Base-by-base conservation (phyloP, 2,329 filamentous ascomycete genomes). In the Epichloe glyceriae region DNA sequence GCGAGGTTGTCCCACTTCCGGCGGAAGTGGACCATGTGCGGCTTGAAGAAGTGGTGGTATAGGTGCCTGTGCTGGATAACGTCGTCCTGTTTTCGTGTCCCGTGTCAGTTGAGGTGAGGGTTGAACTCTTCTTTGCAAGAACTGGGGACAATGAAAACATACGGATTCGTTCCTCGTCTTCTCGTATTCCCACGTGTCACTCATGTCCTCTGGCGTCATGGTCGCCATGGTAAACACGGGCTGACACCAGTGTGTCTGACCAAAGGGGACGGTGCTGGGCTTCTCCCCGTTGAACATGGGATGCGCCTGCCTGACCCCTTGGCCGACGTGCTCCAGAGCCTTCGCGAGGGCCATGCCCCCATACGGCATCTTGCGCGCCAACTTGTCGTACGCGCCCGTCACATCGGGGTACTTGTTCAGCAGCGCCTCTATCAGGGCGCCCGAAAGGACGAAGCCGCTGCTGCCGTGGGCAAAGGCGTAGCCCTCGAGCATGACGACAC, bases 251-350 rank as follows among this genome's bases (percentile, higher is more conserved):
- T 76, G 73, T 10, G 62, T 66, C 3, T 63, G 64, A 1, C 71
- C 69, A 52, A 69, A 78, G 5, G 73, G 72, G 34, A 79, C 58
- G 10, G 72, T 75, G 38, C 65, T 70, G 4, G 74, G 73, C 58
- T 76, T 77, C 56, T 79, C 74, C 52, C 74, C 74, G 55, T 79
- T 77, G 57, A 79, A 70, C 71, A 78, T 74, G 17, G 76, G 76
- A 57, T 70, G 70, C 2, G 67, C 64, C 49, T 73, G 65, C 41
- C 64, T 66, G 26, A 79, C 62, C 47, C 66, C 66, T 46, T 70
- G 62, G 3, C 67, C 67, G 3, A 60, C 72, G 45, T 78, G 70
- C 35, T 70, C 63, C 39, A 77, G 58, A 4, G 71, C 73, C 52
- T 70, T 63, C n/a, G 70, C 70, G 34, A 80, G 63, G 54, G 77